Evolutionary conservation across 2,329 filamentous ascomycete species (phyloP).

Genomic region (Metarhizium guizhouense): DNA sequence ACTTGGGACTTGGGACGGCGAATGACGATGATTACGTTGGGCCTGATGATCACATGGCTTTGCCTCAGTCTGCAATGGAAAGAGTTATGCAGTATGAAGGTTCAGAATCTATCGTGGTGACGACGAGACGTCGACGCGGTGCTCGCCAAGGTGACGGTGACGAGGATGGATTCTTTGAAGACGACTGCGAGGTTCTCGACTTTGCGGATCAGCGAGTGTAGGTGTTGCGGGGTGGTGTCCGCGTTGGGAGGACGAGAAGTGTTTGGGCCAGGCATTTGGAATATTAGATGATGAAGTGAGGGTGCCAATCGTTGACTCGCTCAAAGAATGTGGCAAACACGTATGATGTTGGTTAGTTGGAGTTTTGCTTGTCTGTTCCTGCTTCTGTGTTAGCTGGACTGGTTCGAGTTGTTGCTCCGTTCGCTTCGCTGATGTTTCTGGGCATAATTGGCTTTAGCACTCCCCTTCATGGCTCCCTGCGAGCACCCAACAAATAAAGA

Average conservation of each 20-base stretch:
- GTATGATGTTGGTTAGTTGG: conserved; percentile 1
- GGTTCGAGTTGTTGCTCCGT: conserved; percentile 15
- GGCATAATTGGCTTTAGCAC: conserved; percentile 11
- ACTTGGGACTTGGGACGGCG: conserved; percentile 37
- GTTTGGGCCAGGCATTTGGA: neutral
- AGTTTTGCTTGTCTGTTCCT: conserved; percentile 6
- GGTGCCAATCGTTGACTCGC: neutral
- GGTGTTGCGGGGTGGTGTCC: conserved; percentile 9
- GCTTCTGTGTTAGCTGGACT: conserved; percentile 4
- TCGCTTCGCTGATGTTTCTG: conserved; percentile 18
- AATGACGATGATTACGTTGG: conserved; percentile 44
- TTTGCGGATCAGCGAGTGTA: conserved; percentile 66
- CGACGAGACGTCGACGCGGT: conserved; percentile 60
- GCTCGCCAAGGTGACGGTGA: conserved; percentile 40
- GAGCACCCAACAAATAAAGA: conserved; percentile 21
- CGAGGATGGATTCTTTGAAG: conserved; percentile 79
- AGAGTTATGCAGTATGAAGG: conserved; percentile 51
- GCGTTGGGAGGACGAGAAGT: neutral
- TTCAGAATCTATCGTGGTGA: conserved; percentile 73
- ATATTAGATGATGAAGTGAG: neutral
- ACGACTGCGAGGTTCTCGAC: conserved; percentile 85
- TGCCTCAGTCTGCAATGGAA: conserved; percentile 57
- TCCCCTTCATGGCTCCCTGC: conserved; percentile 10
- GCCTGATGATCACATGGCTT: conserved; percentile 47
- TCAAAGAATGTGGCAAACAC: neutral